Base-by-base conservation (phyloP, 768 basidiomycete genomes). In the Mycena sanguinolenta region DNA sequence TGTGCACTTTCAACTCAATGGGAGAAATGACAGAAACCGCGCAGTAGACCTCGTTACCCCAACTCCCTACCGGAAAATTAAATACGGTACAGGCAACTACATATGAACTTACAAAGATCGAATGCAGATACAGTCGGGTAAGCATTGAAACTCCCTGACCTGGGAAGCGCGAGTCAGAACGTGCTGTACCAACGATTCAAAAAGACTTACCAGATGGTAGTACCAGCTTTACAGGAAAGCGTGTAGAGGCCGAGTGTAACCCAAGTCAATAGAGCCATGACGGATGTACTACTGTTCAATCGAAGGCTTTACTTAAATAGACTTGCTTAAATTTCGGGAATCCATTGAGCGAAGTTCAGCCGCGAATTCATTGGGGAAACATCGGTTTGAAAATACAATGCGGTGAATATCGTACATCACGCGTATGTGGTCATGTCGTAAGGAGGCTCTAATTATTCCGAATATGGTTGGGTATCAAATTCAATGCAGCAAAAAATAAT, bases 121-220 rank as follows among this genome's bases (percentile, higher is more conserved):
- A 91, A 91, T 65, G 82, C 84, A 4, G 86, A 75, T 3, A 79
- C 80, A 3, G 81, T 86, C 42, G 78, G 62, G 49, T 83, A 89
- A 8, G 81, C 62, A 75, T 89, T 86, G 76, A 91, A 90, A 44
- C 79, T 85, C 21, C 89, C 88, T 49, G 82, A 58, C 70, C 68
- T 57, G 23, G 38, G 21, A 25, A 19, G 54, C 16, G 28, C 53
- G 44, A 23, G 28, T 46, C 4, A 46, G 46, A 46, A 46, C 17
- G n/a, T 46, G 21, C 23, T 46, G 46, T 23, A 6, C 21, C 21
- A 8, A 9, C 21, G n/a, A 2, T 36, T 17, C 30, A 21, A 9
- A 57, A 28, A 28, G 52, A 32, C 36, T 30, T 21, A 81, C 89
- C 89, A 91, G 52, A 90, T 72, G 34, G 80, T 84, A 14, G 86